Percentiles rank a stretch among this genome's conserved stretches.
Conservation (phyloP, 2,329 filamentous ascomycete genomes). For the Hypoxylon sp. region DNA sequence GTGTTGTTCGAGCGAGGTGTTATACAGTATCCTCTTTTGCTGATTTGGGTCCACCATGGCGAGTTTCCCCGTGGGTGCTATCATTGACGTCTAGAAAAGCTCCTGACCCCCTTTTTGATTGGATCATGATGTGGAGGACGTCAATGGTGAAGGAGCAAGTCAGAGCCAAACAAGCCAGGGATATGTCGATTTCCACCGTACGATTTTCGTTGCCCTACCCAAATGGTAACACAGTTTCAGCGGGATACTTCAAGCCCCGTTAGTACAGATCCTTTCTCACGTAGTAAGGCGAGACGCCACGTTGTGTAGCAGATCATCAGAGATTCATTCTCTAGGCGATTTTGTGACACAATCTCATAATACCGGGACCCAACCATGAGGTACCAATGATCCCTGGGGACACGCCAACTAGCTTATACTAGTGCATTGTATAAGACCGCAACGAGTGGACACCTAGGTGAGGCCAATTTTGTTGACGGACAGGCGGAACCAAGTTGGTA, state of each 20-base stretch:
- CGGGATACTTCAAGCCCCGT: constrained; percentile 28
- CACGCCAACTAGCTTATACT: constrained; percentile 17
- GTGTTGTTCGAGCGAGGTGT: constrained; percentile 21
- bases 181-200: constrained; percentile 36
- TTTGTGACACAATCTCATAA: constrained; percentile 37
- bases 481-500: not conserved
- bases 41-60: constrained; percentile 12
- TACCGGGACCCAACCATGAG: constrained; percentile 28
- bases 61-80: constrained; percentile 22
- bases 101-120: constrained; percentile 21
- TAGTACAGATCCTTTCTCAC: constrained; percentile 26
- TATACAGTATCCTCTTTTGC: constrained; percentile 24
- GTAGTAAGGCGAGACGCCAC: constrained; percentile 37
- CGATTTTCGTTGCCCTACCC: constrained; percentile 39
- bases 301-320: constrained; percentile 31
- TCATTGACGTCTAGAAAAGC: constrained; percentile 20
- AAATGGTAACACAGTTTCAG: constrained; percentile 38
- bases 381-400: constrained; percentile 9
- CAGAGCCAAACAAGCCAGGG: constrained; percentile 3
- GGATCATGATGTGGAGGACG: constrained; percentile 22
- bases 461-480: constrained; percentile 8
- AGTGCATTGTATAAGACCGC: constrained; percentile 20
- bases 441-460: constrained; percentile 19
- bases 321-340: constrained; percentile 38
- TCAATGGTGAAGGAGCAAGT: constrained; percentile 16